phyloP scores from a whole-genome alignment of 2,329 filamentous ascomycete species.

The Colletotrichum zoysiae region DNA sequence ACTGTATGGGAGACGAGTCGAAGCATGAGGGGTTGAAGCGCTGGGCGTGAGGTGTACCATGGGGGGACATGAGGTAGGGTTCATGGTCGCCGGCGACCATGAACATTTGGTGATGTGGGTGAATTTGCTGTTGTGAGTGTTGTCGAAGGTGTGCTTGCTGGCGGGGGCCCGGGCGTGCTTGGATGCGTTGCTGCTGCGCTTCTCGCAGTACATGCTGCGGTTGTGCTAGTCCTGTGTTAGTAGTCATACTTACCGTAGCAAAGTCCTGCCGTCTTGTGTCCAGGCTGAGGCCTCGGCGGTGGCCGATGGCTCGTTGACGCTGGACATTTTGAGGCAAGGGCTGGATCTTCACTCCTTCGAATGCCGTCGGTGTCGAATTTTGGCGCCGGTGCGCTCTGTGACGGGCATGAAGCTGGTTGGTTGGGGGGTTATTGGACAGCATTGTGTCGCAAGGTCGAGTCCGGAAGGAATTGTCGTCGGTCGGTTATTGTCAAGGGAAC shows the following conservation, averaged over 20 bases:
- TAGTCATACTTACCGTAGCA: conserved; percentile 65
- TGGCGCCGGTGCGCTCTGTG: conserved; percentile 86
- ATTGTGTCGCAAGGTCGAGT: conserved; percentile 79
- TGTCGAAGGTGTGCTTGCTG: conserved; percentile 50
- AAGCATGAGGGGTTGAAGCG: conserved; percentile 64
- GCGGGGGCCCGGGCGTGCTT: conserved; percentile 78
- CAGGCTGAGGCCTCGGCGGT: conserved; percentile 87
- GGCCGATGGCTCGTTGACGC: conserved; percentile 61
- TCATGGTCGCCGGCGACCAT: conserved; percentile 57
- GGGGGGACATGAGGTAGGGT: conserved; percentile 69
- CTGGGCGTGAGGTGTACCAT: conserved; percentile 66
- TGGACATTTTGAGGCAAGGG: conserved; percentile 69
- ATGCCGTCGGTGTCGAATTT: conserved; percentile 84
- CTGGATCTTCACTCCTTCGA: conserved; percentile 79
- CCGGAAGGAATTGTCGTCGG: conserved; percentile 70
- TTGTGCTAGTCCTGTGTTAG: conserved; percentile 67
- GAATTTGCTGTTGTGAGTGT: conserved; percentile 56
- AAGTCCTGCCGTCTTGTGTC: conserved; percentile 75
- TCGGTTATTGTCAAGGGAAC: conserved; percentile 65
- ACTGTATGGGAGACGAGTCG: conserved; percentile 57
- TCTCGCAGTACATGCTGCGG: conserved; percentile 88
- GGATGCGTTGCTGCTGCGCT: conserved; percentile 87
- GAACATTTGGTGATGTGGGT: conserved; percentile 52
- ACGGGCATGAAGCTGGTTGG: conserved; percentile 79
- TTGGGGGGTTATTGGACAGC: conserved; percentile 76